Percentiles rank a stretch among this genome's conserved stretches.
phyloP scores from a whole-genome alignment of 495 filamentous ascomycete genomes.

The Aspergillus olivimuriae region DNA sequence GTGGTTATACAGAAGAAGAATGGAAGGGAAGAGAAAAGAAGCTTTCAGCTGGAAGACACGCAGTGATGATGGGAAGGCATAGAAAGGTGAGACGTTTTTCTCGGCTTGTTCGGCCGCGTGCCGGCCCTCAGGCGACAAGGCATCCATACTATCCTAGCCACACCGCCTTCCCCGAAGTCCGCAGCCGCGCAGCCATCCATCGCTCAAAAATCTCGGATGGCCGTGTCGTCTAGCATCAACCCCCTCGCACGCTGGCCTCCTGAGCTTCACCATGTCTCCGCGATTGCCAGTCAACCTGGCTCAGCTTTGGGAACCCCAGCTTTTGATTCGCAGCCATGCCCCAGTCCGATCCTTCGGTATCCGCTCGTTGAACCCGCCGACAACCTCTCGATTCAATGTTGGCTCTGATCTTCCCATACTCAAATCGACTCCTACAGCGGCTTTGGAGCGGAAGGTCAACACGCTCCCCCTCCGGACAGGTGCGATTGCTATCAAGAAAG shows the following conservation, averaged over 20 bases:
- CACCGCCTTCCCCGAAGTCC: too few relatives aligned
- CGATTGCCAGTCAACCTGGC: constrained; percentile 30
- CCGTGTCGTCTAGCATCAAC: constrained; percentile 8
- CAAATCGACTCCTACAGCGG: constrained; percentile 67
- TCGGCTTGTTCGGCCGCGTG: too few relatives aligned
- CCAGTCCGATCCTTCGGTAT: constrained; percentile 39
- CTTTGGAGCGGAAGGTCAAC: constrained; percentile 68
- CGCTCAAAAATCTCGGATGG: constrained; percentile 18
- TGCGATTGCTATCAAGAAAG: constrained; percentile 79
- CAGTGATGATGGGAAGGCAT: too few relatives aligned
- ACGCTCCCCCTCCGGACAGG: constrained; percentile 78
- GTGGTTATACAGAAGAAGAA: too few relatives aligned
- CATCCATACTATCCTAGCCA: too few relatives aligned
- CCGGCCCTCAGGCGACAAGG: too few relatives aligned
- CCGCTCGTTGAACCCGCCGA: constrained; percentile 43
- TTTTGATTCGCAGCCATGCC: constrained; percentile 10
- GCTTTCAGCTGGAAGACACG: too few relatives aligned
- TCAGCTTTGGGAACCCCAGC: constrained; percentile 24
- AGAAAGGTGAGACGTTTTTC: too few relatives aligned
- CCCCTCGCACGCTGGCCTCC: constrained; percentile 8
- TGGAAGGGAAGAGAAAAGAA: too few relatives aligned
- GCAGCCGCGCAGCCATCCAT: too few relatives aligned
- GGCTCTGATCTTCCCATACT: constrained; percentile 46
- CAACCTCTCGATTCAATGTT: constrained; percentile 41
- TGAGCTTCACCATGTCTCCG: constrained; percentile 34